Evolutionary conservation across 2,329 filamentous ascomycete species (phyloP), one percentile per base, ranked within the genome.

Genomic region (Ophiostoma tasmaniense): DNA sequence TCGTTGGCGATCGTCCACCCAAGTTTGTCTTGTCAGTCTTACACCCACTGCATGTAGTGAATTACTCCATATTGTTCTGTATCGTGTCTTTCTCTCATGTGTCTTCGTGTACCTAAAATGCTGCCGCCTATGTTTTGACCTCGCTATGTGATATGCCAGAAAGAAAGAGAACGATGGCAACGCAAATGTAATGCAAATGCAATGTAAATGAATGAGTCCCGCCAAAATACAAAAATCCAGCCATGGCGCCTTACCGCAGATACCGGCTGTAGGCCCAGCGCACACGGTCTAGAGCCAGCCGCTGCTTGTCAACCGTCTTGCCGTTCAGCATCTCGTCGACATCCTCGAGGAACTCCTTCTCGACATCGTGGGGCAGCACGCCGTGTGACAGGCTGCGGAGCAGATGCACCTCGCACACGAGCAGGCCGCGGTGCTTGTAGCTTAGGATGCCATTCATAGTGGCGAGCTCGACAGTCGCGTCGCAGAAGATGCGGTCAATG

Each of bases 391-490:
- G 84, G 73, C 86, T 86, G 64, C 93, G 87, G 67, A 99, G 81
- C 37, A 93, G 84, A 74, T 98, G 93, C 3, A 94, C 89, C 77
- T 99, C 94, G 77, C 92, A 96, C 4, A 99, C 83, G 59, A 99
- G 81, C 70, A 97, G 81, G 1, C 95, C 95, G 74, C 97, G 92
- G 74, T 98, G 93, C 78, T 94, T 96, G 81, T 97, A 97, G 1
- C 90, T 89, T 66, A 98, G 82, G 71, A 94, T 85, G 65, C 84
- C 91, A 75, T 89, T 90, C 70, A 90, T 84, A 11, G 87, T 89
- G 0, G 89, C 86, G n/a, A 72, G 70, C 64, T 73, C 72, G 11
- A 68, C 70, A 3, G 83, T 83, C 3, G 89, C 88, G 72, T 87
- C 85, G 13, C 86, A 87, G 65, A 93, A 81, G 71, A 92, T 90